Evolutionary conservation across 148 eudicot genomes (phyloP), one percentile per base, ranked within the genome.

Genomic region (Nyssa sinensis): DNA sequence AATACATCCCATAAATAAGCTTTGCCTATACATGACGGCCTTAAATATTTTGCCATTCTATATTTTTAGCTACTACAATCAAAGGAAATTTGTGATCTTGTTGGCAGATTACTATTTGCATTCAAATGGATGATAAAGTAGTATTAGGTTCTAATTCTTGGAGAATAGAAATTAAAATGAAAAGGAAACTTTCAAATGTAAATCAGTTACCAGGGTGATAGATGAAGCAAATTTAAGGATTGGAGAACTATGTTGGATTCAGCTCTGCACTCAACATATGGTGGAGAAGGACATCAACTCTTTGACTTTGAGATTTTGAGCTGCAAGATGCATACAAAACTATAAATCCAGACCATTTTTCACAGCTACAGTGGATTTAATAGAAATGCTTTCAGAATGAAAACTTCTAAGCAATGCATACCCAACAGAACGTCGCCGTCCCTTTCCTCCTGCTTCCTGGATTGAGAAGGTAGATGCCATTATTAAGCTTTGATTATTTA

Each of bases 261-360:
- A 94, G 87, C 78, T 92, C 93, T 5, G 95, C 60, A 44, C 93
- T 90, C 80, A 94, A 74, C 84, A 94, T 94, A 72, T 84, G 97
- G 79, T 94, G 98, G 73, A 94, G 95, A 41, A 94, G 89, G 49
- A 72, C 58, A 79, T 94, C 97, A 27, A 94, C 88, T 80, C 97
- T 88, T 82, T 91, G 92, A 75, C 90, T 91, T 73, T 88, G 81
- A 37, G 90, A 75, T 81, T 84, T 94, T 25, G 88, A 65, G 41
- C 98, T 93, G 90, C 74, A 82, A 11, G 69, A 80, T 51, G 6
- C 23, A 70, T 62, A 8, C 30, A 55, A 19, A 53, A 35, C 17
- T 2, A 70, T 64, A 58, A 47, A 60, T 53, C 47, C 49, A 17
- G 32, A 51, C 34, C 29, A 51, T 19, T 51, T 64, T 44, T 2